phyloP scores from a whole-genome alignment of 495 filamentous ascomycete species.

The Penicillium turbatum region DNA sequence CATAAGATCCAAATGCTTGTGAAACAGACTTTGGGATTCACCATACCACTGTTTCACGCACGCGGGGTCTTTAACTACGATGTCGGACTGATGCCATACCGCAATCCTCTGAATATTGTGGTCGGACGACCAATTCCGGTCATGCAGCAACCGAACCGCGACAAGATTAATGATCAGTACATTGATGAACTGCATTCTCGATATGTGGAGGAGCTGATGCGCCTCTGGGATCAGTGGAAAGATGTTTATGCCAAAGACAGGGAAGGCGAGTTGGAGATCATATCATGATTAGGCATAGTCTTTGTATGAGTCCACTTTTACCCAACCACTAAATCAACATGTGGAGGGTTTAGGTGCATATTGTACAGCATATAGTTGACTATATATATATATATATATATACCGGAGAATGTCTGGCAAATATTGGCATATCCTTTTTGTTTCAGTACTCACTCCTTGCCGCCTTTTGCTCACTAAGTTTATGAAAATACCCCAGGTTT shows the following conservation, averaged over 20 bases:
- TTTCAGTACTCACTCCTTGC: too few relatives aligned
- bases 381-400: too few relatives aligned
- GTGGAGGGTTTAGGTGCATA: not conserved
- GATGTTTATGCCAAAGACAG: slow-evolving; percentile 74
- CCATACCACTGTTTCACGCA: slow-evolving; percentile 84
- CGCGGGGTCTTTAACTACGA: slow-evolving; percentile 96
- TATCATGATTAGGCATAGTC: slow-evolving; percentile 50
- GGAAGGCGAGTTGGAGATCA: slow-evolving; percentile 69
- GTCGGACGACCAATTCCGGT: slow-evolving; percentile 78
- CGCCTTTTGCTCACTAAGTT: too few relatives aligned
- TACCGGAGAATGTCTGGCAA: too few relatives aligned
- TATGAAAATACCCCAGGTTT: too few relatives aligned
- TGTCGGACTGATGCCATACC: slow-evolving; percentile 91
- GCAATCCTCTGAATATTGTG: slow-evolving; percentile 80
- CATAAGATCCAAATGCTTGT: slow-evolving; percentile 73
- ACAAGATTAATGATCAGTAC: slow-evolving; percentile 62
- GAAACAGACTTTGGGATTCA: slow-evolving; percentile 86
- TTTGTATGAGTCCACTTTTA: too few relatives aligned
- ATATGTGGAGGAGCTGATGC: slow-evolving; percentile 74
- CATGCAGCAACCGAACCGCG: slow-evolving; percentile 45
- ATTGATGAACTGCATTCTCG: slow-evolving; percentile 71
- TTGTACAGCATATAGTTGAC: not conserved
- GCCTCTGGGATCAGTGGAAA: slow-evolving; percentile 85
- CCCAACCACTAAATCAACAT: not conserved
- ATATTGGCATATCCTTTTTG: too few relatives aligned